Base-by-base conservation (phyloP, 1,139 yeast genomes). In the Wickerhamomyces sp. region DNA sequence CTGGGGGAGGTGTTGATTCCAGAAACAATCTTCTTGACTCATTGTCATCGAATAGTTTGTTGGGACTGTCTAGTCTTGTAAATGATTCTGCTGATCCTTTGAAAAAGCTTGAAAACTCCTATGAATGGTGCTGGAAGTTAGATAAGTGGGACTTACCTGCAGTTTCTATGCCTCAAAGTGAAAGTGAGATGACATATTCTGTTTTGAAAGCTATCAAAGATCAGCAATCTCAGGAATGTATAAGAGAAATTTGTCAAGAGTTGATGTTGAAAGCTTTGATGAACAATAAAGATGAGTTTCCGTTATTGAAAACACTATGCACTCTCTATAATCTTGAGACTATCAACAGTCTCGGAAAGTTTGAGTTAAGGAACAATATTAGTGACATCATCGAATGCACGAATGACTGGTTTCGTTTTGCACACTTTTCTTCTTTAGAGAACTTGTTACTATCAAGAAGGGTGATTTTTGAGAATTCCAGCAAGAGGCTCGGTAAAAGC, bases 71-170 rank as follows among this genome's bases (percentile, higher is more conserved):
- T 0, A 65, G 65, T 28, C 43, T 67, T 24, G 55, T 64, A 12
- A 56, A 61, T 31, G 57, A 55, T 19, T 41, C 33, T 42, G 55
- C 30, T 17, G 44, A 48, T 7, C 33, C 46, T 1, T 39, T 40
- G 4, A 40, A 52, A 6, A 39, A 48, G 5, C 46, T 49, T 4
- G 28, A 34, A 7, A 45, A 43, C 12, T 39, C 46, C 12, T 72
- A 65, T 45, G 67, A 74, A 38, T 74, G 82, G 72, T 72, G 80
- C 0, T 86, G 95, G 95, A 82, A 81, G 53, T 60, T 86, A 28
- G 74, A 70, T 39, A 70, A 73, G 37, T 87, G 95, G 95, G 82
- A 80, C 41, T 43, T 81, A 5, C 85, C 92, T 0, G 51, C 54
- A 2, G 64, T 74, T 0, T 51, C 49, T 3, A 44, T 43, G 0